These are phyloP conservation scores for Acacia crassicarpa DNA, from an alignment of 306 rosid genomes.

Conservation along the genomic window DNA sequence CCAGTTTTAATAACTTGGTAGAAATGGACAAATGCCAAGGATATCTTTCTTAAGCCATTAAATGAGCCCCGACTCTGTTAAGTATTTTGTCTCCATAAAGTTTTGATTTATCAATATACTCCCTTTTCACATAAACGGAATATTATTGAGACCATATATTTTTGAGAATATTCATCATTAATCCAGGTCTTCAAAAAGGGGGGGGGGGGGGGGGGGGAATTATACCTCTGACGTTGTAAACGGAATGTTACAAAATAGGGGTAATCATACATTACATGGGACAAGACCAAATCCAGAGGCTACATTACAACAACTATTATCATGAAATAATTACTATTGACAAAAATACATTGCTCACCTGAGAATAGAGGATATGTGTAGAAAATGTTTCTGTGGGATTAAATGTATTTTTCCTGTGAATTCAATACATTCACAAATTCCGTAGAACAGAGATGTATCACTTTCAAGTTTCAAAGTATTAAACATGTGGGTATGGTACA, in stretches of 20 bases:
- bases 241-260: background rate
- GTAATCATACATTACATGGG: background rate
- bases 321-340: background rate
- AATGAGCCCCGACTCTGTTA: no score
- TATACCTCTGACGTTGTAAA: background rate
- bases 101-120: no score
- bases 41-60: background rate
- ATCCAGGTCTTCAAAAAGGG: no score
- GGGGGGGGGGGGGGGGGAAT: no score
- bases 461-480: background rate
- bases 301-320: background rate
- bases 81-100: no score
- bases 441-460: background rate
- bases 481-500: background rate
- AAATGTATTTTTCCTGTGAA: background rate
- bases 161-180: no score
- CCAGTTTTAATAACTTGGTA: no score
- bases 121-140: no score
- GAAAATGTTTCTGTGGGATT: slow-evolving; percentile 2
- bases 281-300: background rate
- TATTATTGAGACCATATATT: no score
- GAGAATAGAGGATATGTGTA: background rate
- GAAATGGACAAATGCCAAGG: background rate
- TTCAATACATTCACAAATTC: slow-evolving; percentile 20
- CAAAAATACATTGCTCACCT: slow-evolving; percentile 1